A percentile compares a stretch with the other conserved stretches of the same genome.
phyloP scores from a whole-genome alignment of 2,329 filamentous ascomycete genomes.

The Ceratocystis harringtonii region DNA sequence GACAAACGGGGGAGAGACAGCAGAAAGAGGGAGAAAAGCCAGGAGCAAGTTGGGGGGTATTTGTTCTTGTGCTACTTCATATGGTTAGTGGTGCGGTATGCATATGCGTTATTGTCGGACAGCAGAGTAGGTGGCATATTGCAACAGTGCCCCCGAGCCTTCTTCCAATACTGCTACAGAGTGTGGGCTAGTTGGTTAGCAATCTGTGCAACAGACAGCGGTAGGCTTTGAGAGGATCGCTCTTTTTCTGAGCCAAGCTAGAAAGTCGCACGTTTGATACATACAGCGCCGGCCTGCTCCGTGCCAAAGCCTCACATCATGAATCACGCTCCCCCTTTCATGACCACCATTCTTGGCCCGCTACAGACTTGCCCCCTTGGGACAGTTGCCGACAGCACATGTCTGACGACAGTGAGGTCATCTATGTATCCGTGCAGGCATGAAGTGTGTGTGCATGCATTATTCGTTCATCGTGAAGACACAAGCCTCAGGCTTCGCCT shows the following conservation, averaged over 20 bases:
- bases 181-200: too few species aligned
- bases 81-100: too few species aligned
- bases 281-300: background rate
- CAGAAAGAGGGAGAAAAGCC: too few species aligned
- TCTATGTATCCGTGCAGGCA: background rate
- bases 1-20: too few species aligned
- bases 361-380: background rate
- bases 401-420: background rate
- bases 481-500: background rate
- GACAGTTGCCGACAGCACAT: background rate
- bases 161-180: too few species aligned
- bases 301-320: background rate
- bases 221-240: background rate
- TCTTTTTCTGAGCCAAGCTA: background rate
- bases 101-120: too few species aligned
- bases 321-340: background rate
- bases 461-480: background rate
- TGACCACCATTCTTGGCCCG: background rate
- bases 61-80: too few species aligned
- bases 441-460: background rate
- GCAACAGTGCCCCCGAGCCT: too few species aligned
- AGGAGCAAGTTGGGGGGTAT: too few species aligned
- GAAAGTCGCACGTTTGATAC: background rate
- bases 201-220: too few species aligned
- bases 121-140: too few species aligned